These are phyloP conservation scores for Exophiala aquamarina DNA, from an alignment of 2,329 filamentous ascomycete species.

Conservation along the genomic window DNA sequence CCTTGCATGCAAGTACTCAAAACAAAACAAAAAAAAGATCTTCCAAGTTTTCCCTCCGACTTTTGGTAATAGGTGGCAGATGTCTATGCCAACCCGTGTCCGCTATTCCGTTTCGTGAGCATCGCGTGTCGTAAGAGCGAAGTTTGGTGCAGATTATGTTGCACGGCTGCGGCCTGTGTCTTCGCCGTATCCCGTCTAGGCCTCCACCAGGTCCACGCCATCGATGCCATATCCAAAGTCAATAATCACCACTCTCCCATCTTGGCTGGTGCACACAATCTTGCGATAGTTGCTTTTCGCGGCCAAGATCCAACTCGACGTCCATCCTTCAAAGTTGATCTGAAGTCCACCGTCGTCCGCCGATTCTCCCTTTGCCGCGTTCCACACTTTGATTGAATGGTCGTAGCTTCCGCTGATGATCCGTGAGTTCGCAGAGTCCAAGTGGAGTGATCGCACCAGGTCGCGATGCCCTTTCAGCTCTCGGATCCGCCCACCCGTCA, in stretches of 20 bases:
- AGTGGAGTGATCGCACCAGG: constrained; percentile 84
- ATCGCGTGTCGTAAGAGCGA: constrained; percentile 15
- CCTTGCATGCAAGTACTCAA: constrained; percentile 6
- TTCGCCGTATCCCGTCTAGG: constrained; percentile 9
- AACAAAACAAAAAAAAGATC: constrained; percentile 1
- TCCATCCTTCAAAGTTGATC: constrained; percentile 90
- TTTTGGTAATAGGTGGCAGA: not conserved
- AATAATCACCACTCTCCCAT: constrained; percentile 87
- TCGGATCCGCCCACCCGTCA: constrained; percentile 79
- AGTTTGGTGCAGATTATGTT: constrained; percentile 9
- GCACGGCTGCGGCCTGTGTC: not conserved
- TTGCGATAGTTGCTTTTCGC: constrained; percentile 94
- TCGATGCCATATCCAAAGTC: constrained; percentile 73
- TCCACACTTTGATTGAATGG: constrained; percentile 91
- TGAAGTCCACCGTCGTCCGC: constrained; percentile 75
- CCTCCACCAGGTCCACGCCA: constrained; percentile 53
- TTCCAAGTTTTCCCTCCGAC: constrained; percentile 10
- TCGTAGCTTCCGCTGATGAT: constrained; percentile 94
- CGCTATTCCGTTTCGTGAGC: constrained; percentile 10
- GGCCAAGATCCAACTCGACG: constrained; percentile 92
- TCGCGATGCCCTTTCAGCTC: constrained; percentile 80
- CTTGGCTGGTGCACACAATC: constrained; percentile 92
- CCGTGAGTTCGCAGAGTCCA: constrained; percentile 81
- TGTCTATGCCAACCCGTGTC: not conserved
- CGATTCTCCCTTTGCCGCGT: constrained; percentile 78